phyloP scores from a whole-genome alignment of 2,329 filamentous ascomycete genomes.

The Exophiala dermatitidis region DNA sequence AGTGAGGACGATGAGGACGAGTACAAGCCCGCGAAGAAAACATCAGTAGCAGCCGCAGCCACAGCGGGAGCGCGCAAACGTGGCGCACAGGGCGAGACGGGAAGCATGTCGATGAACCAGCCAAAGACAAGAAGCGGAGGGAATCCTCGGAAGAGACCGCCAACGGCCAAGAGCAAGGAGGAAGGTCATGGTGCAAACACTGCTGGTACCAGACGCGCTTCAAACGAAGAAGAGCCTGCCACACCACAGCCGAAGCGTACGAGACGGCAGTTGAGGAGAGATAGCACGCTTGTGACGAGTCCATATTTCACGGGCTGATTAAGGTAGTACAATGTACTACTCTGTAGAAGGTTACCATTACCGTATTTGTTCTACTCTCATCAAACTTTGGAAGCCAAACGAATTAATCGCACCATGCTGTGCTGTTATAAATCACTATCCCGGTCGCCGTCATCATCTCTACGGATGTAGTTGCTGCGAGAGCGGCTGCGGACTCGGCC shows the following conservation, averaged over 20 bases:
- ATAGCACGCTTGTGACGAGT: slow-evolving; percentile 19
- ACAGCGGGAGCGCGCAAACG: not conserved
- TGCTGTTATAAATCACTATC: not conserved
- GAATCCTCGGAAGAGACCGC: not conserved
- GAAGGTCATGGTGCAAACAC: not conserved
- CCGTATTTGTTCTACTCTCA: no score
- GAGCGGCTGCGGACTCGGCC: no score
- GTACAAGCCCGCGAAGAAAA: slow-evolving; percentile 5
- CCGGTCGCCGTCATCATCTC: not conserved
- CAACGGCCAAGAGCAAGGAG: not conserved
- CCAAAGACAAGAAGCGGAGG: not conserved
- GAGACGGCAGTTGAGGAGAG: slow-evolving; percentile 9
- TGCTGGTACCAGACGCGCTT: not conserved
- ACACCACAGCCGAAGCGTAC: slow-evolving; percentile 2
- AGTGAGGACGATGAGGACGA: slow-evolving; percentile 4
- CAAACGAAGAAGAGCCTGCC: not conserved
- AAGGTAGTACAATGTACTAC: not conserved
- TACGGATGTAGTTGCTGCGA: no score
- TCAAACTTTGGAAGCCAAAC: no score
- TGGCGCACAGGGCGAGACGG: not conserved
- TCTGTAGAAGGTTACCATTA: no score
- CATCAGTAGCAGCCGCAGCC: not conserved
- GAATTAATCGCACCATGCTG: not conserved
- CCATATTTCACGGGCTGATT: slow-evolving; percentile 16
- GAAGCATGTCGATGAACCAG: not conserved